Conservation (phyloP, 306 rosid genomes). For the Cucurbita pepo region DNA sequence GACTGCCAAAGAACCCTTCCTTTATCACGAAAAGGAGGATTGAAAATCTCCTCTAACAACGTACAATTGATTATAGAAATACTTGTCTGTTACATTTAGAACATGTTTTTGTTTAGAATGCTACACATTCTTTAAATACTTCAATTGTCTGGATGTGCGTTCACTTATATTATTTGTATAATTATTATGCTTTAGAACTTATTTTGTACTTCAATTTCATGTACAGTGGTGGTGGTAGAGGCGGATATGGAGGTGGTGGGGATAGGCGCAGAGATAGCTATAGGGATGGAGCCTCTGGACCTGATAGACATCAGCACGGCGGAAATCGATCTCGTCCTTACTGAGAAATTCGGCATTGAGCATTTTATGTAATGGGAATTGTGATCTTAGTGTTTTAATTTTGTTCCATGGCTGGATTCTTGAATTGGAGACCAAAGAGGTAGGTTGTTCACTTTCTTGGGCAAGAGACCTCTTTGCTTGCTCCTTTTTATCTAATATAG, state of each 20-base stretch:
- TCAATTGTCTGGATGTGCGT: no score
- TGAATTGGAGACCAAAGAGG: slow-evolving; percentile 86
- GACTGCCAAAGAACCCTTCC: no score
- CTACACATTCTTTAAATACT: no score
- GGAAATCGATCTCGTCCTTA: slow-evolving; percentile 96
- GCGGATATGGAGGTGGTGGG: slow-evolving; percentile 83
- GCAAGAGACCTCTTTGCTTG: slow-evolving; percentile 69
- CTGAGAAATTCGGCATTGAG: slow-evolving; percentile 35
- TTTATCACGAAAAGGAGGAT: no score
- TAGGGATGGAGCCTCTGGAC: slow-evolving; percentile 73
- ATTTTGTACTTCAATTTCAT: neutral
- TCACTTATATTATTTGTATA: neutral
- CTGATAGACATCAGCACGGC: slow-evolving; percentile 82
- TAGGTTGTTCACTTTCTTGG: slow-evolving; percentile 80
- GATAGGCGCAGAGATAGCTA: slow-evolving; percentile 82
- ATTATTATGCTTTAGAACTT: neutral
- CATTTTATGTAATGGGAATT: slow-evolving; percentile 74
- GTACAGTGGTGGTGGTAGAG: slow-evolving; percentile 55
- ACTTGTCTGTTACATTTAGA: no score
- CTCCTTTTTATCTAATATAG: slow-evolving; percentile 32
- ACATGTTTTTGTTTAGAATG: no score
- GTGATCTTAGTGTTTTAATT: slow-evolving; percentile 59
- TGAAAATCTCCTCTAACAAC: no score
- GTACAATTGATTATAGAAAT: no score
- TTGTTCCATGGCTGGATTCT: slow-evolving; percentile 51